Conservation (phyloP, 306 rosid species). For the Gastrolobium villosum region DNA sequence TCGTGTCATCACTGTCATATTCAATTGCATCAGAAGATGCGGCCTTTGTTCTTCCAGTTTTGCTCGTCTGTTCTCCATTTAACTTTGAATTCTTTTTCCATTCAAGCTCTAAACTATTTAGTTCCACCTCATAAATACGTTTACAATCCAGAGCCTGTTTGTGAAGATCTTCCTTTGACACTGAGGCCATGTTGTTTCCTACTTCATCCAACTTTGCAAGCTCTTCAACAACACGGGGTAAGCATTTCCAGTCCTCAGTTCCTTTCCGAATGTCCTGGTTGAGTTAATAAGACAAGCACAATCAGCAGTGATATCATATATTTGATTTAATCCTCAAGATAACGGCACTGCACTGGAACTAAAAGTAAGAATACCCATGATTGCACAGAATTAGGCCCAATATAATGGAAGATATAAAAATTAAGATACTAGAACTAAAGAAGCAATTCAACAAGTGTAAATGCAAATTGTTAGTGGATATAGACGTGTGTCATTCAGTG, state of each 20-base stretch:
- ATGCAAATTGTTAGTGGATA: slow-evolving; percentile 8
- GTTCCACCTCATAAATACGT: slow-evolving; percentile 72
- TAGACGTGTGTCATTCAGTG: background rate
- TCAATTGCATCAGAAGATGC: slow-evolving; percentile 44
- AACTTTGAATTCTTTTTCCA: slow-evolving; percentile 51
- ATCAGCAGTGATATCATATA: slow-evolving; percentile 9
- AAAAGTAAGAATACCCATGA: background rate
- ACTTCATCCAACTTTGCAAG: slow-evolving; percentile 61
- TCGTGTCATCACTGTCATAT: slow-evolving; percentile 87
- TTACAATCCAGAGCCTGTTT: slow-evolving; percentile 71
- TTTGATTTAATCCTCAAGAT: slow-evolving; percentile 24
- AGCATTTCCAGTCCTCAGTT: slow-evolving; percentile 79
- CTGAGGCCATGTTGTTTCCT: slow-evolving; percentile 46
- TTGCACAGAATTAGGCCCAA: slow-evolving; percentile 19
- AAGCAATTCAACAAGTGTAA: slow-evolving; percentile 29
- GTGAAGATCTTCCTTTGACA: slow-evolving; percentile 74
- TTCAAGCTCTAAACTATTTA: slow-evolving; percentile 53
- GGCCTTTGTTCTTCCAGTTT: slow-evolving; percentile 48
- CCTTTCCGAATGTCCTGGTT: slow-evolving; percentile 68
- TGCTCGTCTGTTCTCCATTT: slow-evolving; percentile 42
- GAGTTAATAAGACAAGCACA: slow-evolving; percentile 34
- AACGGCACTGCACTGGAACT: slow-evolving; percentile 35
- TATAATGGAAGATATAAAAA: background rate
- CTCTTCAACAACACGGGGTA: slow-evolving; percentile 87
- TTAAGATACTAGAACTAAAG: background rate